Conservation (phyloP, 495 filamentous ascomycete genomes). For the Trichoderma orchidacearum region DNA sequence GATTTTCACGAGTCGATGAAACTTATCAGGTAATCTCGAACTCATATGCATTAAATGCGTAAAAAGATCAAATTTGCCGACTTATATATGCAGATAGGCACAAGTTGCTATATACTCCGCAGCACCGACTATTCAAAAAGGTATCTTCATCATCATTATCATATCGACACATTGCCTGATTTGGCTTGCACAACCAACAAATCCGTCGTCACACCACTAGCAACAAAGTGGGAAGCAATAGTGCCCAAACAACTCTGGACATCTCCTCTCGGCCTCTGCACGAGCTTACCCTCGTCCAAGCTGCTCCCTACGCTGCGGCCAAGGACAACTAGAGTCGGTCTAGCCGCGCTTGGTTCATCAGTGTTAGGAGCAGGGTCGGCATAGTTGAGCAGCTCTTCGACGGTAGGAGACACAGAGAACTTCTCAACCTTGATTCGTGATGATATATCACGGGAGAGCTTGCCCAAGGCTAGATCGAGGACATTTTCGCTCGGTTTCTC, state of each 20-base stretch:
- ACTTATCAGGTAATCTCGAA: too few species aligned
- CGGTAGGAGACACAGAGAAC: not conserved
- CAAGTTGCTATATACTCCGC: not conserved
- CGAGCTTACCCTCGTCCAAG: not conserved
- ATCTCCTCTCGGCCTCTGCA: not conserved
- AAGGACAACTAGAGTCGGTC: not conserved
- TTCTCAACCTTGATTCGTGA: not conserved
- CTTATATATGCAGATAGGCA: not conserved
- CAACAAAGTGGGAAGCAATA: not conserved
- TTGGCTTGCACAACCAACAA: not conserved
- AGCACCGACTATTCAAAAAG: not conserved
- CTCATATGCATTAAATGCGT: not conserved
- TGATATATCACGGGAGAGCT: not conserved
- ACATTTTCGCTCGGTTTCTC: not conserved
- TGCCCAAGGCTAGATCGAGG: not conserved
- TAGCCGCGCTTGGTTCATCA: not conserved
- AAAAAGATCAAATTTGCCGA: not conserved
- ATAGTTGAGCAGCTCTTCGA: not conserved
- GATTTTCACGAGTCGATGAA: too few species aligned
- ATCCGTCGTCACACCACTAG: not conserved
- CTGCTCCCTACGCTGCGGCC: not conserved
- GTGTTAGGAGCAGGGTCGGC: not conserved
- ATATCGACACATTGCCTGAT: not conserved
- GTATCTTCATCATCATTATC: not conserved
- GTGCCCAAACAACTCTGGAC: not conserved